Conservation (phyloP, 306 rosid genomes). For the Canavalia ensiformis region DNA sequence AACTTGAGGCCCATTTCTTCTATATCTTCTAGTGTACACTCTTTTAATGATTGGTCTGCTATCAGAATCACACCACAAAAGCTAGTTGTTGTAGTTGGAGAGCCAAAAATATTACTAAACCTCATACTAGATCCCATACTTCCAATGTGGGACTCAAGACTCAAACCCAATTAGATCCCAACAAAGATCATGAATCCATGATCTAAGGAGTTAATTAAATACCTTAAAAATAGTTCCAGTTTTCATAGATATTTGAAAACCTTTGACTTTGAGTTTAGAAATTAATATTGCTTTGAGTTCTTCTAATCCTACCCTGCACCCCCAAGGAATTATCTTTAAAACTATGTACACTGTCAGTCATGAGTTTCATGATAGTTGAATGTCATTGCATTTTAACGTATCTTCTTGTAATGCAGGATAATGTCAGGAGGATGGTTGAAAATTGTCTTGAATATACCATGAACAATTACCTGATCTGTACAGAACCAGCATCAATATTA, state of each 20-base stretch:
- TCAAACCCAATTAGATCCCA: too few species aligned
- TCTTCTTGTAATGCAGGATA: constrained; percentile 67
- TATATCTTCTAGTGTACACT: too few species aligned
- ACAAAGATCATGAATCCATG: neutral
- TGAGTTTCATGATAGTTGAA: constrained; percentile 10
- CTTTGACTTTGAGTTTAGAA: constrained; percentile 26
- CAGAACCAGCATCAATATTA: constrained; percentile 63
- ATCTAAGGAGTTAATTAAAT: constrained; percentile 12
- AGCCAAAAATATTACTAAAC: too few species aligned
- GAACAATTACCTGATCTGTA: constrained; percentile 67
- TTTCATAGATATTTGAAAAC: constrained; percentile 19
- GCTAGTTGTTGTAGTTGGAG: too few species aligned
- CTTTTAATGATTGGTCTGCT: too few species aligned
- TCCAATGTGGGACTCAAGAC: too few species aligned
- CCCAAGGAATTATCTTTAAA: constrained; percentile 26
- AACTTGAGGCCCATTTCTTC: too few species aligned
- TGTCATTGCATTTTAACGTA: constrained; percentile 40
- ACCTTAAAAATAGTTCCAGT: neutral
- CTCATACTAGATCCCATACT: too few species aligned
- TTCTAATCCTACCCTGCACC: constrained; percentile 27
- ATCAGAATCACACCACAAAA: too few species aligned
- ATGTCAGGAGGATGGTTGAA: constrained; percentile 62
- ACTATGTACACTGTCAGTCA: constrained; percentile 6
- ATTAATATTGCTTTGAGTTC: constrained; percentile 13
- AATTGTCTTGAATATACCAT: constrained; percentile 73